phyloP scores from a whole-genome alignment of 805 yeast genomes.

The Kurtzmaniella fragi region DNA sequence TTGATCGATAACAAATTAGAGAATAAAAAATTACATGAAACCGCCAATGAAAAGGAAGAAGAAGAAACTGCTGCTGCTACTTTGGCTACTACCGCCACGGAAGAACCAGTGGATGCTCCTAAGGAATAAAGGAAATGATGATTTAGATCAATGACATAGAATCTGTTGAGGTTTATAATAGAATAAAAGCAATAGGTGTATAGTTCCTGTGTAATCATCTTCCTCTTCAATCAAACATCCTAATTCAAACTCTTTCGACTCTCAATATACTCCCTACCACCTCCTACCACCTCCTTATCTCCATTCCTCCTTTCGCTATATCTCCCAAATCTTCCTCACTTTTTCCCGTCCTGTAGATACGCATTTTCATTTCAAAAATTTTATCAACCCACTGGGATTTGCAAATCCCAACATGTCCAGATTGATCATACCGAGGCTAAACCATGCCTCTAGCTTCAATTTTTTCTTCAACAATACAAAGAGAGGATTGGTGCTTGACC shows the following conservation, averaged over 20 bases:
- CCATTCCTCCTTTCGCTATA: too few species aligned
- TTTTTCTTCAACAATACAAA: conserved; percentile 34
- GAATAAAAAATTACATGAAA: conserved; percentile 50
- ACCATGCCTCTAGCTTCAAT: conserved; percentile 23
- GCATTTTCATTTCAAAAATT: too few species aligned
- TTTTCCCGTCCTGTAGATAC: neutral
- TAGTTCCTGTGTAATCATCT: too few species aligned
- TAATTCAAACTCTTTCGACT: too few species aligned
- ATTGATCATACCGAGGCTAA: conserved; percentile 15
- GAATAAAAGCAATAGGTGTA: too few species aligned
- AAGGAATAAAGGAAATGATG: conserved; percentile 4
- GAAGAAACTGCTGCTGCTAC: conserved; percentile 16
- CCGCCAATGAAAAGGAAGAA: conserved; percentile 10
- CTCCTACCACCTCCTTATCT: too few species aligned
- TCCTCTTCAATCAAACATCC: too few species aligned
- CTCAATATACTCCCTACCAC: too few species aligned
- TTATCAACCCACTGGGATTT: too few species aligned
- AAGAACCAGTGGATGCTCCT: conserved; percentile 7
- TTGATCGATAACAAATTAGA: conserved; percentile 93
- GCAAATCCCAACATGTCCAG: neutral
- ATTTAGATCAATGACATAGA: too few species aligned
- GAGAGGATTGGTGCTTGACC: conserved; percentile 21
- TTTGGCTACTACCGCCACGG: conserved; percentile 8
- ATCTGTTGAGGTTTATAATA: too few species aligned
- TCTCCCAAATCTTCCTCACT: too few species aligned